Conservation (phyloP, 129 eudicot species). For the Flaveria trinervia region DNA sequence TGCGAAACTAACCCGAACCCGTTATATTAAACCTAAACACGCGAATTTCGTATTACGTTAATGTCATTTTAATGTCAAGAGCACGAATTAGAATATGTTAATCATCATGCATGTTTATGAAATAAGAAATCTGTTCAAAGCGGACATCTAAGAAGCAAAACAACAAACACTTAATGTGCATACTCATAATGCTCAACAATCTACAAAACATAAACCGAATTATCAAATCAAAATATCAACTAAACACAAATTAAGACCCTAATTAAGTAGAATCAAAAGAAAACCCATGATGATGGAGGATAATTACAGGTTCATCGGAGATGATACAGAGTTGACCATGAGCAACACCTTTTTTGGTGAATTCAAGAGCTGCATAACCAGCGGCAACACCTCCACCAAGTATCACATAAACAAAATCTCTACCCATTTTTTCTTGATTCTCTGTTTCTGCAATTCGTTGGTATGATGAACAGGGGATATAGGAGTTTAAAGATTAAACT, state of each 20-base stretch:
- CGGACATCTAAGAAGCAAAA: background rate
- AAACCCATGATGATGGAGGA: constrained; percentile 15
- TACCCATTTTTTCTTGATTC: constrained; percentile 44
- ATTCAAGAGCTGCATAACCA: constrained; percentile 92
- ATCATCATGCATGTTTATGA: too few relatives aligned
- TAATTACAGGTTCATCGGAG: constrained; percentile 71
- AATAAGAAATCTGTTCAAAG: too few relatives aligned
- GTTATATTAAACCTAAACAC: too few relatives aligned
- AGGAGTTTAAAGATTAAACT: background rate
- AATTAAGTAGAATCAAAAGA: background rate
- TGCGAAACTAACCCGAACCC: too few relatives aligned
- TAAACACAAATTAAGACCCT: background rate
- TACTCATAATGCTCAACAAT: background rate
- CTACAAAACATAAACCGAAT: background rate
- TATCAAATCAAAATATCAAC: background rate
- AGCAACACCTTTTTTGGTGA: constrained; percentile 65
- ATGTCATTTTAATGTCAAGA: too few relatives aligned
- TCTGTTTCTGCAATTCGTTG: background rate
- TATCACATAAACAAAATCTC: constrained; percentile 75
- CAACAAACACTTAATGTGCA: constrained; percentile 24
- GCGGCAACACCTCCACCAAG: constrained; percentile 96
- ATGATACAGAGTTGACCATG: constrained; percentile 46
- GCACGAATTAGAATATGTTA: too few relatives aligned
- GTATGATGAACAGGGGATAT: background rate
- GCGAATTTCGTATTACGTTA: too few relatives aligned